Base-by-base conservation (phyloP, 768 basidiomycete genomes). In the Calvatia gigantea region DNA sequence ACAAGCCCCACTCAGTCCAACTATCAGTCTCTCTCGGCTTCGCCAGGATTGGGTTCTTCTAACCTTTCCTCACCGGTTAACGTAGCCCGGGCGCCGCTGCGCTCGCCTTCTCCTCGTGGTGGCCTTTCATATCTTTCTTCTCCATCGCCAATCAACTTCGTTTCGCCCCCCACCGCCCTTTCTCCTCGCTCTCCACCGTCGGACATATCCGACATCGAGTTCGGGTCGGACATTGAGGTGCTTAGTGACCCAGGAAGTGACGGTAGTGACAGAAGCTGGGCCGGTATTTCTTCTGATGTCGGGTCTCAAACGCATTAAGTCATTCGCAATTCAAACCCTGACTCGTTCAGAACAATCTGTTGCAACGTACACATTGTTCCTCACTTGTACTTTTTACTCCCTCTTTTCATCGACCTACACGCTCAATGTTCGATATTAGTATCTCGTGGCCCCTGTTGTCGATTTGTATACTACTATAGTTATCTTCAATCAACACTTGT, bases 141-240 rank as follows among this genome's bases (percentile, higher is more conserved):
- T 11, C 54, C 54, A 3, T 55, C 54, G 5, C 54, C 54, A 23
- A 51, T 51, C 32, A 57, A 51, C 29, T 57, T 57, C 32, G 46
- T 50, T 21, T 57, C 56, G 32, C 56, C 56, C n/a, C n/a, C n/a
- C 4, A 25, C 38, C 21, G 38, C 31, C 9, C 37, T 56, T 35
- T 56, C 54, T 14, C 54, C 54, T 33, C 54, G 54, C 31, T 55
- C 54, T 39, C 54, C 54, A 3, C 54, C 46, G 17, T 49, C 47
- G 41, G 47, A 56, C 32, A 14, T 56, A 23, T 56, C 54, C 12
- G 54, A 56, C 31, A 38, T 56, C 12, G 54, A 56, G 4, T 49
- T 48, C 17, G 47, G 15, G 31, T 42, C 54, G 31, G 54, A 56
- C 29, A n/a, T 56, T n/a, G 54, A 56, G 15, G 54, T 28, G 14